Percentiles rank a stretch among this genome's conserved stretches.
Conservation (phyloP, 441 rosid genomes). For the California macrophylla region DNA sequence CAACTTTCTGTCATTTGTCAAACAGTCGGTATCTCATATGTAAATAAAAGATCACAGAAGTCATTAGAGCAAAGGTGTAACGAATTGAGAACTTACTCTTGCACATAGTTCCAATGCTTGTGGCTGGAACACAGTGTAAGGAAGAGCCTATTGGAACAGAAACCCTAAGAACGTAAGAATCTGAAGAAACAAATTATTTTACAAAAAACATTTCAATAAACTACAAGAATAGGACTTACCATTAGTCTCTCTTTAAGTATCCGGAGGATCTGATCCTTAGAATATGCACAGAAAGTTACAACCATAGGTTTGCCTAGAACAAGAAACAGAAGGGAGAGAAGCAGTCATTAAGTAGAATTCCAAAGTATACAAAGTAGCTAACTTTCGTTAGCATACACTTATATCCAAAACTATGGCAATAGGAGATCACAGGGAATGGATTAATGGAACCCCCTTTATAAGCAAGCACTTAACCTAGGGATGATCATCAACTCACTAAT, state of each 20-base stretch:
- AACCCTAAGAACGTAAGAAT: neutral
- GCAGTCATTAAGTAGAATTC: conserved; percentile 12
- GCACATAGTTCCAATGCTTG: conserved; percentile 91
- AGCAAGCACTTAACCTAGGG: neutral
- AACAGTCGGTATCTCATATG: conserved; percentile 12
- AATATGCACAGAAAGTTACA: conserved; percentile 69
- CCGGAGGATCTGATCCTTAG: conserved; percentile 62
- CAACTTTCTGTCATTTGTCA: conserved; percentile 56
- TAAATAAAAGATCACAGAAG: conserved; percentile 9
- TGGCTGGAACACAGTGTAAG: conserved; percentile 52
- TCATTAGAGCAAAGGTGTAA: neutral
- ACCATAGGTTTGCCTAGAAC: conserved; percentile 69
- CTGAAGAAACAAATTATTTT: neutral
- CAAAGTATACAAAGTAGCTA: conserved; percentile 2
- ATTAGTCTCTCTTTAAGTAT: conserved; percentile 69
- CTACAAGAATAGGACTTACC: conserved; percentile 33
- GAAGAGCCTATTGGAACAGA: conserved; percentile 37
- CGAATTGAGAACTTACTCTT: conserved; percentile 48
- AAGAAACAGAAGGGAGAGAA: conserved; percentile 3
- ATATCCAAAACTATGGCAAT: neutral
- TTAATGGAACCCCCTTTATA: neutral
- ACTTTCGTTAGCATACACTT: neutral
- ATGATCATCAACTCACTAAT: neutral
- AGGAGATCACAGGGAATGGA: neutral
- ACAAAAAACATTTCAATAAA: neutral